Evolutionary conservation across 176 grass and related monocot species (phyloP).

Genomic region (Juncus inflexus): DNA sequence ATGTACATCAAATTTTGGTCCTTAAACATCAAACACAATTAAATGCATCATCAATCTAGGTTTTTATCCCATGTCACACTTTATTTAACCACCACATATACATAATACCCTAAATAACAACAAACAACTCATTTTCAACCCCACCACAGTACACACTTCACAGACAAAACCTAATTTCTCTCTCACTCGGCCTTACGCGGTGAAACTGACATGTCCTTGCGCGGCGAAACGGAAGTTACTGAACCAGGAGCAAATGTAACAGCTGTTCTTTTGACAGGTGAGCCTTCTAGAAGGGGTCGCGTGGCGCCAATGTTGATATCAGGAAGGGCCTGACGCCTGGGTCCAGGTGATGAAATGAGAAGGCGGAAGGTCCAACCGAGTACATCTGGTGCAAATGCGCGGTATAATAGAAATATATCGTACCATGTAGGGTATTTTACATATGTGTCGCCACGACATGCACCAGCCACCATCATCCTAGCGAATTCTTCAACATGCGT

Average conservation of each 20-base stretch:
- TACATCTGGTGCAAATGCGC: conserved; percentile 64
- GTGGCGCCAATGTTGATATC: conserved; percentile 5
- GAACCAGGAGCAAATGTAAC: not conserved
- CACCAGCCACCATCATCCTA: conserved; percentile 55
- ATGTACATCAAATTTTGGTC: no score
- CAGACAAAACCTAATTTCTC: conserved; percentile 1
- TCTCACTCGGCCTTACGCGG: conserved; percentile 23
- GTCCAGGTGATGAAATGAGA: conserved; percentile 35
- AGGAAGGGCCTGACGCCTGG: conserved; percentile 19
- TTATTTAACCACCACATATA: conserved; percentile 22
- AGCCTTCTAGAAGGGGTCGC: conserved; percentile 10
- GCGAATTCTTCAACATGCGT: conserved; percentile 48
- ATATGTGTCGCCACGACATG: conserved; percentile 64
- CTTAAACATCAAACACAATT: not conserved
- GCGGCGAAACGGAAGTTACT: conserved; percentile 7
- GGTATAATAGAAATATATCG: conserved; percentile 78
- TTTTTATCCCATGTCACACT: not conserved
- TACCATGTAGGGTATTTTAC: conserved; percentile 63
- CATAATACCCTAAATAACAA: conserved; percentile 11
- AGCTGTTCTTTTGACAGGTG: conserved; percentile 19
- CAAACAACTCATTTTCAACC: not conserved
- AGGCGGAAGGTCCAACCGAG: conserved; percentile 74
- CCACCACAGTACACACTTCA: conserved; percentile 4
- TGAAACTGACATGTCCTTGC: conserved; percentile 4
- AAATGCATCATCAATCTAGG: not conserved